Evolutionary conservation across 176 grass and related monocot genomes (phyloP).

Genomic region (Oryza punctata): DNA sequence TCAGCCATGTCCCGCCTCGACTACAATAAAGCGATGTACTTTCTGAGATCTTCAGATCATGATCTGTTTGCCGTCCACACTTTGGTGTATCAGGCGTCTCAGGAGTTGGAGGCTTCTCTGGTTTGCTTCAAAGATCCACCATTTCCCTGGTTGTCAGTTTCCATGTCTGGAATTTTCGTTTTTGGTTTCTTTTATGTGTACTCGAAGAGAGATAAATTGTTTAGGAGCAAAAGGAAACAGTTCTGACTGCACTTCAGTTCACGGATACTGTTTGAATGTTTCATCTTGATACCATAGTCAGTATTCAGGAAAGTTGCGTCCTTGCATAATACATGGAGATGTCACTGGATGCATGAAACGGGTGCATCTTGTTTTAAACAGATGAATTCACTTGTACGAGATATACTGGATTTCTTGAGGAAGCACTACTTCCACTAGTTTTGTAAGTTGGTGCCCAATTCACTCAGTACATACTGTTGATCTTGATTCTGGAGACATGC

Average conservation of each 20-base stretch:
- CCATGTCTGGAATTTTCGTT: conserved; percentile 71
- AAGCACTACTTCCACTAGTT: conserved; percentile 36
- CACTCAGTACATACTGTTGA: conserved; percentile 26
- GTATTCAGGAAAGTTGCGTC: conserved; percentile 32
- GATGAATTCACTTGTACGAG: conserved; percentile 38
- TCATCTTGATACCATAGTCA: conserved; percentile 34
- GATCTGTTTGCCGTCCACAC: conserved; percentile 84
- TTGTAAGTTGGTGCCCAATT: conserved; percentile 48
- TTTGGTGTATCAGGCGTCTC: conserved; percentile 80
- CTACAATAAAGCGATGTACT: conserved; percentile 85
- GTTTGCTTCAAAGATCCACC: conserved; percentile 93
- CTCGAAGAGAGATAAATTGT: conserved; percentile 71
- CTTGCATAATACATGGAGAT: conserved; percentile 32
- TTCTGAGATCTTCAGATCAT: conserved; percentile 82
- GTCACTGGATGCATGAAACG: not conserved
- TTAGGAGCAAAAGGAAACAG: conserved; percentile 88
- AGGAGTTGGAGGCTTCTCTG: conserved; percentile 85
- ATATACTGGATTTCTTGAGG: conserved; percentile 24
- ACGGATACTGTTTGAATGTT: conserved; percentile 40
- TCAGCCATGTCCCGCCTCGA: conserved; percentile 87
- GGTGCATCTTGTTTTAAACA: conserved; percentile 39
- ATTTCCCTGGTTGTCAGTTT: conserved; percentile 83
- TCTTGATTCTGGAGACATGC: conserved; percentile 15
- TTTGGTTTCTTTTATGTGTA: conserved; percentile 83
- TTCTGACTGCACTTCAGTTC: conserved; percentile 53